Evolutionary conservation across 2,329 filamentous ascomycete species (phyloP), one percentile per base, ranked within the genome.

Genomic region (Dactylellina sp.): DNA sequence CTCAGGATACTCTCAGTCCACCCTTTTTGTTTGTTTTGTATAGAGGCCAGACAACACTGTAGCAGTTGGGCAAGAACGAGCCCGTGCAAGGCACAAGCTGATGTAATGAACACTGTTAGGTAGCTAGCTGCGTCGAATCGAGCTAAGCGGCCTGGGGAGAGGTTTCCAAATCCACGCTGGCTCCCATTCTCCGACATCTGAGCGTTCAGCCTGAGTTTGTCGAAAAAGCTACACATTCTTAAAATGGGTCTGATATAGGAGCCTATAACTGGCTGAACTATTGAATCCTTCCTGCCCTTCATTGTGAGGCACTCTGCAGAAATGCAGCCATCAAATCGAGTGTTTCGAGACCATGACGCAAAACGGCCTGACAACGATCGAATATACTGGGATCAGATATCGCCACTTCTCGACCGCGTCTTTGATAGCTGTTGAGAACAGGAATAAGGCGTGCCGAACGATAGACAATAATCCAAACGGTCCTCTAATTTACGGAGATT

Each of bases 191-290:
- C 32, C 7, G 42, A 32, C 42, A 40, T 50, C 46, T 42, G 5
- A 42, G 52, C 32, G 24, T 44, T 42, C 53, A 57, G 39, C 53
- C 39, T 28, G 16, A 44, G 1, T 2, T 22, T 44, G 11, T 35
- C 16, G 2, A 35, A 14, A 55, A 24, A 18, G 16, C 9, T 9
- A 32, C 28, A 32, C 28, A 32, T 44, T 37, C 40, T 72, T 72
- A 65, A 62, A 66, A 14, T 56, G 53, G 61, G 62, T 74, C 61
- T 62, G 35, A 32, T 72, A 66, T 56, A 66, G 53, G 32, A 25
- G 37, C 28, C 25, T 61, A 74, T 64, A 72, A 37, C 47, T 61
- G 53, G 61, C 32, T 35, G 32, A 32, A 57, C 9, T 49, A 57
- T 53, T 46, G 61, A 60, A 56, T 55, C 53, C 55, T 60, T 59